These are phyloP conservation scores for Amphicarpaea edgeworthii DNA, from an alignment of 306 rosid genomes.

Conservation along the genomic window DNA sequence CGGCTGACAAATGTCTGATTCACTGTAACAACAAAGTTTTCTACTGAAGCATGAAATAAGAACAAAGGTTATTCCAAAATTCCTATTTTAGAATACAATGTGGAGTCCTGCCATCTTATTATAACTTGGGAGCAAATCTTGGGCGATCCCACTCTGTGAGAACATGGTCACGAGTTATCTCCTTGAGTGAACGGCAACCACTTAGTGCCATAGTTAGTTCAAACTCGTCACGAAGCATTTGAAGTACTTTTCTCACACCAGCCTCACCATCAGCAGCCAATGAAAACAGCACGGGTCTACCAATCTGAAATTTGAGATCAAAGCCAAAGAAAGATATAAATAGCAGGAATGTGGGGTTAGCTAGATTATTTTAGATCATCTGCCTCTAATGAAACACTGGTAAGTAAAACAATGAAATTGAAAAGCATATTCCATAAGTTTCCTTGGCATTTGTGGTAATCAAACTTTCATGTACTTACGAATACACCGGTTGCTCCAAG, in stretches of 20 bases:
- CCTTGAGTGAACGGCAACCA: constrained; percentile 88
- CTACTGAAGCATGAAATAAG: constrained; percentile 23
- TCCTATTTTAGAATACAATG: neutral
- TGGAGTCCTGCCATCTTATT: constrained; percentile 38
- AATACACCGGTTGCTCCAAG: constrained; percentile 93
- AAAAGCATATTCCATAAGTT: constrained; percentile 2
- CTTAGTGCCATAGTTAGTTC: constrained; percentile 90
- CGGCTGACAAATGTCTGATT: neutral
- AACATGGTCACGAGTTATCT: constrained; percentile 87
- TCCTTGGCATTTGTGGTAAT: constrained; percentile 23
- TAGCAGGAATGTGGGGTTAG: constrained; percentile 16
- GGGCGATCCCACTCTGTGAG: constrained; percentile 78
- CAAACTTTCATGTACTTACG: constrained; percentile 58
- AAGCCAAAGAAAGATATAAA: constrained; percentile 4
- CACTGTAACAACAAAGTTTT: constrained; percentile 18
- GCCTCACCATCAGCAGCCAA: constrained; percentile 93
- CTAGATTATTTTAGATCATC: neutral
- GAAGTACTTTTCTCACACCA: constrained; percentile 87
- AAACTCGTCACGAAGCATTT: constrained; percentile 83
- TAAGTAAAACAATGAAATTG: neutral
- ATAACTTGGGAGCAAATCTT: constrained; percentile 54
- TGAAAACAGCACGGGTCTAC: constrained; percentile 92
- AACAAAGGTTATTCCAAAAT: constrained; percentile 31
- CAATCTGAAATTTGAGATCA: constrained; percentile 65
- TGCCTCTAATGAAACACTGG: neutral